Percentiles rank a stretch among this genome's conserved stretches.
These are phyloP conservation scores for Salix purpurea DNA, from an alignment of 345 rosid species.

Conservation along the genomic window DNA sequence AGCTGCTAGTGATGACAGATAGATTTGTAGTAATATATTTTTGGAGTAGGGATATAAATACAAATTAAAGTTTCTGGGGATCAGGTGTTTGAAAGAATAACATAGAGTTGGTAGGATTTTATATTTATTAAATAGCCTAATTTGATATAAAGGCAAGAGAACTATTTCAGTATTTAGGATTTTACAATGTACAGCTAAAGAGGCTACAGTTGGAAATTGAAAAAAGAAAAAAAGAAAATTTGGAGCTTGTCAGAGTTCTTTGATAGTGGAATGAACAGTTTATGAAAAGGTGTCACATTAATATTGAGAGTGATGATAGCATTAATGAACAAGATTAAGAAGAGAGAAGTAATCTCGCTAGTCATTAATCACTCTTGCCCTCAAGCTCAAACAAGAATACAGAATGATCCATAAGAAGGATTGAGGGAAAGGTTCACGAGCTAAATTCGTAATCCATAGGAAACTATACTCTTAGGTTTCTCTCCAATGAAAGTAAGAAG, in stretches of 20 bases:
- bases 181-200: neutral
- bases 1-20: no score
- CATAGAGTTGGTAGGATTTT: no score
- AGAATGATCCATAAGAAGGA: neutral
- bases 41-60: no score
- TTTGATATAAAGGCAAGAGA: no score
- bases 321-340: neutral
- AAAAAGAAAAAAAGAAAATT: neutral
- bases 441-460: neutral
- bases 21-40: no score
- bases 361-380: neutral
- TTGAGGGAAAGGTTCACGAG: neutral
- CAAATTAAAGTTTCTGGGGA: no score
- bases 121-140: no score
- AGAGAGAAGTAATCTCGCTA: neutral
- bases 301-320: neutral
- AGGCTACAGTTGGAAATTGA: neutral
- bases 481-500: neutral
- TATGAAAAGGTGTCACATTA: no score
- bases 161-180: no score
- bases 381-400: neutral
- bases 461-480: neutral
- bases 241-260: neutral
- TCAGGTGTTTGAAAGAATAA: no score
- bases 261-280: neutral